Evolutionary conservation across 1,284 basidiomycete species (phyloP).

Genomic region (Abortiporus biennis): DNA sequence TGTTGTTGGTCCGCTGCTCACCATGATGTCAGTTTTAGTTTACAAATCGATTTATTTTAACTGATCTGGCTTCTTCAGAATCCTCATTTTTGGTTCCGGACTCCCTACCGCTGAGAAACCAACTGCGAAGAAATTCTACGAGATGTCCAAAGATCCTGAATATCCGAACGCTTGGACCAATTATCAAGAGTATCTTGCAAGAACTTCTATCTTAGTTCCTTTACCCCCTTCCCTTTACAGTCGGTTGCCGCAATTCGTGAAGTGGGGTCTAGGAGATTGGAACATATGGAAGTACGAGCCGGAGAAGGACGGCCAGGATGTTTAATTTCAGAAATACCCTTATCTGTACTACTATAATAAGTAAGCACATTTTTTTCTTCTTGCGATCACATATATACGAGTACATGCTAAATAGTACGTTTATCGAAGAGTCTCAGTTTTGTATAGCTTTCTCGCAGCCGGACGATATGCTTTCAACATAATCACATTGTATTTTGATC

Average conservation of each 20-base stretch:
- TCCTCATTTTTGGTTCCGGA: slow-evolving; percentile 66
- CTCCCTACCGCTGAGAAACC: slow-evolving; percentile 73
- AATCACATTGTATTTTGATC: too few relatives aligned
- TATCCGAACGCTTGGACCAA: slow-evolving; percentile 40
- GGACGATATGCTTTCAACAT: too few relatives aligned
- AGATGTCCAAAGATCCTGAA: slow-evolving; percentile 44
- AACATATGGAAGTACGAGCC: neutral
- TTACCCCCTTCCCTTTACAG: slow-evolving; percentile 56
- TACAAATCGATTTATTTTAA: neutral
- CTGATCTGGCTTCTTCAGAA: slow-evolving; percentile 25
- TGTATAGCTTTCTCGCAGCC: too few relatives aligned
- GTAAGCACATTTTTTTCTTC: too few relatives aligned
- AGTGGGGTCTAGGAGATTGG: slow-evolving; percentile 25
- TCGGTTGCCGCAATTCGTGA: slow-evolving; percentile 48
- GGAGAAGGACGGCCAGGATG: neutral
- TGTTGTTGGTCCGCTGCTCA: slow-evolving; percentile 60
- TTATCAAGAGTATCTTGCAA: slow-evolving; percentile 51
- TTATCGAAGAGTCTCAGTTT: too few relatives aligned
- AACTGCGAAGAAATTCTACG: slow-evolving; percentile 57
- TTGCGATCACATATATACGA: too few relatives aligned
- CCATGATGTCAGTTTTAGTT: slow-evolving; percentile 42
- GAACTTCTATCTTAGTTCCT: slow-evolving; percentile 64
- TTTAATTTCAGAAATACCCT: too few relatives aligned
- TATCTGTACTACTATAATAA: too few relatives aligned
- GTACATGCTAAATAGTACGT: too few relatives aligned